Conservation (phyloP, 305 asterid genomes). For the Lippia alba region DNA sequence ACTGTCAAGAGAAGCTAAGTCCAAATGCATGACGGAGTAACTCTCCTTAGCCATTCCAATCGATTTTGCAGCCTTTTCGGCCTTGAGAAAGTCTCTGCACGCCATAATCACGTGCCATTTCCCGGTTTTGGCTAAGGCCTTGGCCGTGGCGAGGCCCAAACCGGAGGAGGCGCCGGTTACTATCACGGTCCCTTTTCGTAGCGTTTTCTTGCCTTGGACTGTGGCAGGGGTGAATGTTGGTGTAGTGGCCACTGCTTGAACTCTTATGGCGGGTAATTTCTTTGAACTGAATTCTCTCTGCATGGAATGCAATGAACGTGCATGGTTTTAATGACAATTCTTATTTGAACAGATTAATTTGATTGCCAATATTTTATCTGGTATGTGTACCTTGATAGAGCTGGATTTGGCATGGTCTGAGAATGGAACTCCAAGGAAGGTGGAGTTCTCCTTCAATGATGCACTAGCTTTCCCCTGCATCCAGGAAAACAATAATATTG, state of each 20-base stretch:
- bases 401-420: slow-evolving; percentile 51
- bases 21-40: slow-evolving; percentile 89
- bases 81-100: slow-evolving; percentile 89
- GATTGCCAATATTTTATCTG: neutral
- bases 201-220: slow-evolving; percentile 69
- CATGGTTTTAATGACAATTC: neutral
- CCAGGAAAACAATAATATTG: neutral
- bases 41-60: slow-evolving; percentile 80
- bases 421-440: slow-evolving; percentile 61
- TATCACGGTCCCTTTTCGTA: slow-evolving; percentile 73
- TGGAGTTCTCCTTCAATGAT: slow-evolving; percentile 48
- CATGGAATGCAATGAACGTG: slow-evolving; percentile 14
- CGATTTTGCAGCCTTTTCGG: slow-evolving; percentile 84
- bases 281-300: slow-evolving; percentile 44
- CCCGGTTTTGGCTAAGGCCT: slow-evolving; percentile 79
- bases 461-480: slow-evolving; percentile 52
- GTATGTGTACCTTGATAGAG: slow-evolving; percentile 41
- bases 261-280: slow-evolving; percentile 42
- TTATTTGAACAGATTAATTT: too few species aligned
- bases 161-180: slow-evolving; percentile 97
- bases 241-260: slow-evolving; percentile 57
- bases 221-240: slow-evolving; percentile 61
- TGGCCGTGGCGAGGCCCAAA: slow-evolving; percentile 86
- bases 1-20: slow-evolving; percentile 86
- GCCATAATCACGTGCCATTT: slow-evolving; percentile 97